Evolutionary conservation across 257 asterid genomes (phyloP).

Genomic region (Osmanthus fragrans): DNA sequence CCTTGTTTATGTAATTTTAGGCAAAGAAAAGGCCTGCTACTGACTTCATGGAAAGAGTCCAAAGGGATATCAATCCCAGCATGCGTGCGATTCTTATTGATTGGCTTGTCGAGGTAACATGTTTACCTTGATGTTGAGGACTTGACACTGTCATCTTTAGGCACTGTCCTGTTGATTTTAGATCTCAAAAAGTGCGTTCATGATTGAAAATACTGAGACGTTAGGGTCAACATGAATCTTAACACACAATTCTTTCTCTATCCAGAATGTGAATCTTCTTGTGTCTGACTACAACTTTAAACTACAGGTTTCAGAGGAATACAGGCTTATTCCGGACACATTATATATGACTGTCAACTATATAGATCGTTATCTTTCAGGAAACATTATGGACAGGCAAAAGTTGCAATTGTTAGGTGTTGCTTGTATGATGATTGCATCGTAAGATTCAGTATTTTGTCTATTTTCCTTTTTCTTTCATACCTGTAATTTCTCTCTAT

Average conservation of each 20-base stretch:
- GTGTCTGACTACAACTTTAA: constrained; percentile 7
- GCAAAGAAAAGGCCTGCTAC: constrained; percentile 32
- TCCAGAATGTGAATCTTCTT: not conserved
- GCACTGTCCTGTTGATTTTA: not conserved
- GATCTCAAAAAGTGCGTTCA: not conserved
- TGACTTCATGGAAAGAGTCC: constrained; percentile 51
- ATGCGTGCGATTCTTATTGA: constrained; percentile 53
- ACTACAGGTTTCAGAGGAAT: not conserved
- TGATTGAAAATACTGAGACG: not conserved
- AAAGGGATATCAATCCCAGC: constrained; percentile 49
- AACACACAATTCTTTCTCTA: not conserved
- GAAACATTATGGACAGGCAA: not conserved
- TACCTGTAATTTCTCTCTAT: not conserved
- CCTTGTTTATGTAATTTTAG: constrained; percentile 12
- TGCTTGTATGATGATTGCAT: constrained; percentile 17
- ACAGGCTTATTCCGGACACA: not conserved
- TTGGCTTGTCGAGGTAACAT: constrained; percentile 51
- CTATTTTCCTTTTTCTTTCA: not conserved
- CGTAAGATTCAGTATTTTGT: constrained; percentile 50
- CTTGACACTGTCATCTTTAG: not conserved
- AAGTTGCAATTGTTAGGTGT: not conserved
- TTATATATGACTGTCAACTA: not conserved
- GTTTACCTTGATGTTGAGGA: not conserved
- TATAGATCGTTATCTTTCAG: constrained; percentile 15
- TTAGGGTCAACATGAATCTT: too few relatives aligned